These are phyloP conservation scores for Cercophora scortea DNA, from an alignment of 495 filamentous ascomycete genomes.

Conservation along the genomic window DNA sequence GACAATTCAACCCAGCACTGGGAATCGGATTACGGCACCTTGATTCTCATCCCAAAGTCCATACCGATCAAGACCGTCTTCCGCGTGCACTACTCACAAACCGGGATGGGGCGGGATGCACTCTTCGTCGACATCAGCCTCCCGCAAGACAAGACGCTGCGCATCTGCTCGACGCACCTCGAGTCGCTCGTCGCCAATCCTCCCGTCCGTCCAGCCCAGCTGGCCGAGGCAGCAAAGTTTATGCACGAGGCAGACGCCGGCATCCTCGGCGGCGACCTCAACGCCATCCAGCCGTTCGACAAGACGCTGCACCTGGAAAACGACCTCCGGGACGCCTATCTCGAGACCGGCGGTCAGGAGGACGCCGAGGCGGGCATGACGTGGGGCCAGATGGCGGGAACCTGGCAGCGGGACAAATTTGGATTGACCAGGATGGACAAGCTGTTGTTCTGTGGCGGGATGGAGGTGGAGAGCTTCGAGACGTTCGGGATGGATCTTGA, in stretches of 20 bases:
- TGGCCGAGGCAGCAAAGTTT: conserved; percentile 28
- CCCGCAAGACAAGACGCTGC: conserved; percentile 16
- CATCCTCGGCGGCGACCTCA: conserved; percentile 42
- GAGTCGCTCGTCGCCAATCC: conserved; percentile 39
- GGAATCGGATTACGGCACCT: conserved; percentile 32
- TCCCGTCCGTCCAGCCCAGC: conserved; percentile 36
- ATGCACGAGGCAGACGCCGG: conserved; percentile 20
- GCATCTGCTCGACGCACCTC: conserved; percentile 48
- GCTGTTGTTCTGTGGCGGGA: conserved; percentile 25
- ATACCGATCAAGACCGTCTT: conserved; percentile 33
- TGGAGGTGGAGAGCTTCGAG: conserved; percentile 25
- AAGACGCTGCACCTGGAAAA: conserved; percentile 35
- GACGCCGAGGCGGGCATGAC: conserved; percentile 44
- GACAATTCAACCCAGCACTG: conserved; percentile 24
- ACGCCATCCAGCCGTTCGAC: conserved; percentile 49
- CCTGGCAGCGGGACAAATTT: conserved; percentile 23
- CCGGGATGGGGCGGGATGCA: conserved; percentile 41
- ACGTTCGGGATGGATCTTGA: conserved; percentile 33
- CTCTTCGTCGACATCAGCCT: conserved; percentile 41
- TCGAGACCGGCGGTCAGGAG: conserved; percentile 42
- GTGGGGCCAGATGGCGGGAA: conserved; percentile 46
- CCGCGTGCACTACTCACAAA: conserved; percentile 34
- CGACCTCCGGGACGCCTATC: conserved; percentile 43
- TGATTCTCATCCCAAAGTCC: conserved; percentile 39
- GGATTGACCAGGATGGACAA: conserved; percentile 47